phyloP scores from a whole-genome alignment of 768 basidiomycete genomes.

The Lentinula sp. region DNA sequence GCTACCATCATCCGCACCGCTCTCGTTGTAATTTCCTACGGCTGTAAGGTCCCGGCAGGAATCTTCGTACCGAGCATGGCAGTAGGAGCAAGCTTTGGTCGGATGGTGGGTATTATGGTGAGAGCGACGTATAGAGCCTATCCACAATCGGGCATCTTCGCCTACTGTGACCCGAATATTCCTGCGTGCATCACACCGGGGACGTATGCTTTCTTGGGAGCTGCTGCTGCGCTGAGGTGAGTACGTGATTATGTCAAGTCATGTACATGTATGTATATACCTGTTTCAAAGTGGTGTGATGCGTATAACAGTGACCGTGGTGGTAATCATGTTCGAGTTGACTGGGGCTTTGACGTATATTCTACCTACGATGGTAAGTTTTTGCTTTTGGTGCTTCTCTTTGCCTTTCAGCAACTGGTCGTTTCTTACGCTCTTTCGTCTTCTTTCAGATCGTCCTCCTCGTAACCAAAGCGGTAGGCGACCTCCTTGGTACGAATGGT shows the following conservation, averaged over 20 bases:
- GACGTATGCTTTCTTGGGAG: slow-evolving; percentile 95
- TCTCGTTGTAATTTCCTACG: slow-evolving; percentile 89
- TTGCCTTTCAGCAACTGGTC: neutral
- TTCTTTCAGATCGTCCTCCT: slow-evolving; percentile 79
- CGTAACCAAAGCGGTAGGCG: slow-evolving; percentile 95
- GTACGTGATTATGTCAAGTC: neutral
- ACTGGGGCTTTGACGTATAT: slow-evolving; percentile 98
- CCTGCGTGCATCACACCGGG: slow-evolving; percentile 94
- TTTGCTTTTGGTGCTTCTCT: neutral
- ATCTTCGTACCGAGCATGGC: slow-evolving; percentile 99
- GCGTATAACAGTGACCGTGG: slow-evolving; percentile 95
- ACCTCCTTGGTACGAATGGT: slow-evolving; percentile 87
- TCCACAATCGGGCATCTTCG: slow-evolving; percentile 62
- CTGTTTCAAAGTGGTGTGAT: slow-evolving; percentile 72
- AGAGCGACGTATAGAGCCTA: slow-evolving; percentile 67
- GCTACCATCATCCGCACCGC: slow-evolving; percentile 86
- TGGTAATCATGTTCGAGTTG: slow-evolving; percentile 95
- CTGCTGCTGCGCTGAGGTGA: slow-evolving; percentile 90
- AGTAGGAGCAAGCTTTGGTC: slow-evolving; percentile 92
- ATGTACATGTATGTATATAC: neutral
- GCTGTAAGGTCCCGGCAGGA: slow-evolving; percentile 93
- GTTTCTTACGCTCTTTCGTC: neutral
- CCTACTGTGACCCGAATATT: slow-evolving; percentile 83
- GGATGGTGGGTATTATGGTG: slow-evolving; percentile 95
- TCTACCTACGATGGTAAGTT: slow-evolving; percentile 88